Conservation (phyloP, 495 filamentous ascomycete species). For the Penicillium antarcticum region DNA sequence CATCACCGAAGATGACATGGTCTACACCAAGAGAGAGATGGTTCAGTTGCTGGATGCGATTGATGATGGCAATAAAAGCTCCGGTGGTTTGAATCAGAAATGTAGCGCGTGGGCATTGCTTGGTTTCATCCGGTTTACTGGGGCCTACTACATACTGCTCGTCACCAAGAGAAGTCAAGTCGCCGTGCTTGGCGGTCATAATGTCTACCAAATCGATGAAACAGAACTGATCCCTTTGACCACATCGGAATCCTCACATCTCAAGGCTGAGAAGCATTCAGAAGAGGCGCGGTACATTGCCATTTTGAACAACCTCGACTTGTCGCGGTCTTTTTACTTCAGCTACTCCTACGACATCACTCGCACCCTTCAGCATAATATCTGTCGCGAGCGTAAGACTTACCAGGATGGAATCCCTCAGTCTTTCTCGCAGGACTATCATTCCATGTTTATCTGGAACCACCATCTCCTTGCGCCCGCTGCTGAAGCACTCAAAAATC, state of each 20-base stretch:
- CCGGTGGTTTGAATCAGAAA: conserved; percentile 85
- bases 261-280: conserved; percentile 75
- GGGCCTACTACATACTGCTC: conserved; percentile 94
- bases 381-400: conserved; percentile 72
- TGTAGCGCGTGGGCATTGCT: conserved; percentile 92
- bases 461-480: conserved; percentile 81
- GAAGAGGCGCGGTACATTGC: conserved; percentile 87
- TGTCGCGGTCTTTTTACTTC: conserved; percentile 92
- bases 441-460: conserved; percentile 99
- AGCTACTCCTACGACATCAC: conserved; percentile 98
- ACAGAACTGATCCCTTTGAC: conserved; percentile 90
- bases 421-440: conserved; percentile 62
- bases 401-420: conserved; percentile 60
- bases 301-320: conserved; percentile 86
- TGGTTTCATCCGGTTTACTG: conserved; percentile 94
- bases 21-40: conserved; percentile 92
- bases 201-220: conserved; percentile 92
- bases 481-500: conserved; percentile 63
- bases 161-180: conserved; percentile 95
- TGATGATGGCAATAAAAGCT: conserved; percentile 89
- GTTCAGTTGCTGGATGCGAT: conserved; percentile 88
- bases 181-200: conserved; percentile 93
- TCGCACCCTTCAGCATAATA: conserved; percentile 87
- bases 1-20: conserved; percentile 88
- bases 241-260: conserved; percentile 54